Evolutionary conservation across 2,329 filamentous ascomycete genomes (phyloP), one percentile per base, ranked within the genome.

Genomic region (Pleoardoris graminearum): DNA sequence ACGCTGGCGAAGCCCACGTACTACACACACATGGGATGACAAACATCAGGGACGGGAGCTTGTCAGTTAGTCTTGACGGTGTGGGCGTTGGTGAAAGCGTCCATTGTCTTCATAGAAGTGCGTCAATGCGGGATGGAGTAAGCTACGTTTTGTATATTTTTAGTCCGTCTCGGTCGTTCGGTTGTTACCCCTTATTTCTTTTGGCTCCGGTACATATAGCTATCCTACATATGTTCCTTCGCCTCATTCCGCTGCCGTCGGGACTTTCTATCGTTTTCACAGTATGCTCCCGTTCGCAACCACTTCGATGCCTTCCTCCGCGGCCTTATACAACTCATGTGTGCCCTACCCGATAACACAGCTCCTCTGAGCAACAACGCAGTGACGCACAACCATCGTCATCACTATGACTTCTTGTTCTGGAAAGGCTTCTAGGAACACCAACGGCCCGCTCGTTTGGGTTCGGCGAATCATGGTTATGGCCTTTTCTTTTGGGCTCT

Each of bases 121-220:
- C 32, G 25, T 23, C 38, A 19, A n/a, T 29, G 19, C 29, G 14
- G n/a, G 54, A 48, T 48, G 47, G 52, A 46, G 46, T 47, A 50
- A 45, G 49, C 55, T 52, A 65, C 57, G 41, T 50, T 61, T 56
- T 71, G 67, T 72, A 72, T 65, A 71, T 66, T 68, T 63, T 55
- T 53, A 59, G 65, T 41, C 30, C 32, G 30, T 14, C 41, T 43
- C 12, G 29, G 51, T 45, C 45, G 46, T 49, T 50, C 61, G 60
- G 54, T 54, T 58, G 61, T 59, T 62, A 43, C 59, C 56, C 48
- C 53, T 58, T 58, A 58, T 54, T 65, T 45, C 49, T 61, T 53
- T 60, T 51, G 60, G 54, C 45, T 55, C 51, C 48, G 52, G 57
- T 65, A 67, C 63, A 67, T 54, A 68, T 47, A 19, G 33, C 8